These are phyloP conservation scores for Thraustochytrium striatum DNA, from an alignment of 352 stramenopile species.

Conservation along the genomic window DNA sequence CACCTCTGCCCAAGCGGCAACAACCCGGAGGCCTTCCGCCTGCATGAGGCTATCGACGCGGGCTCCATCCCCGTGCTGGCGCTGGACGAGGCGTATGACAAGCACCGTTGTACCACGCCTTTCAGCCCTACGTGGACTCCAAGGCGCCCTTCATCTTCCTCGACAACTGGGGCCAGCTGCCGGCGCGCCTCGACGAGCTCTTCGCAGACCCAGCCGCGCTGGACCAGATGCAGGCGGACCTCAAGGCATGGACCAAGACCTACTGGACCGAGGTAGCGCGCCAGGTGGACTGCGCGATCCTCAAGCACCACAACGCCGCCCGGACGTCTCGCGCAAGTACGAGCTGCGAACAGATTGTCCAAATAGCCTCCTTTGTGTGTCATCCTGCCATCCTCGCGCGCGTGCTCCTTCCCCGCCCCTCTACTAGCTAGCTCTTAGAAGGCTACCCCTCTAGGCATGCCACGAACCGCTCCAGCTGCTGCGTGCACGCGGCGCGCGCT, in stretches of 20 bases:
- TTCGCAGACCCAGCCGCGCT: constrained; percentile 38
- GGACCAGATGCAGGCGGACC: constrained; percentile 51
- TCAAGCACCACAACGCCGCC: too few relatives aligned
- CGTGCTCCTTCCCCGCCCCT: too few relatives aligned
- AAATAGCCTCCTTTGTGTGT: too few relatives aligned
- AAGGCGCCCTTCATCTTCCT: constrained; percentile 53
- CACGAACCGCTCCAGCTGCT: too few relatives aligned
- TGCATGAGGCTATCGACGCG: constrained; percentile 57
- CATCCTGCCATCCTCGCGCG: too few relatives aligned
- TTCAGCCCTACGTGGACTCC: constrained; percentile 50
- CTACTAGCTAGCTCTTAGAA: too few relatives aligned
- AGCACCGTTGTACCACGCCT: constrained; percentile 52
- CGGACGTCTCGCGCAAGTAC: too few relatives aligned
- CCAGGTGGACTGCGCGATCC: constrained; percentile 50
- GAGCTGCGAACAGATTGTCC: too few relatives aligned
- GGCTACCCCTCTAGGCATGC: too few relatives aligned
- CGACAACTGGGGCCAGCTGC: constrained; percentile 54
- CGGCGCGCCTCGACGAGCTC: constrained; percentile 47
- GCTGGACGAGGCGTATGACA: constrained; percentile 38
- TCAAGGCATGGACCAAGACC: constrained; percentile 51
- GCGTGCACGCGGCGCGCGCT: too few relatives aligned
- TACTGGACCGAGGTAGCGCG: constrained; percentile 50
- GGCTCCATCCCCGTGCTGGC: constrained; percentile 58
- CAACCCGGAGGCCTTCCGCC: constrained; percentile 59
- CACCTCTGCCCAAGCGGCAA: constrained; percentile 56